Percentiles rank a stretch among this genome's conserved stretches.
Conservation (phyloP, 305 asterid genomes). For the Fraxinus latifolia region DNA sequence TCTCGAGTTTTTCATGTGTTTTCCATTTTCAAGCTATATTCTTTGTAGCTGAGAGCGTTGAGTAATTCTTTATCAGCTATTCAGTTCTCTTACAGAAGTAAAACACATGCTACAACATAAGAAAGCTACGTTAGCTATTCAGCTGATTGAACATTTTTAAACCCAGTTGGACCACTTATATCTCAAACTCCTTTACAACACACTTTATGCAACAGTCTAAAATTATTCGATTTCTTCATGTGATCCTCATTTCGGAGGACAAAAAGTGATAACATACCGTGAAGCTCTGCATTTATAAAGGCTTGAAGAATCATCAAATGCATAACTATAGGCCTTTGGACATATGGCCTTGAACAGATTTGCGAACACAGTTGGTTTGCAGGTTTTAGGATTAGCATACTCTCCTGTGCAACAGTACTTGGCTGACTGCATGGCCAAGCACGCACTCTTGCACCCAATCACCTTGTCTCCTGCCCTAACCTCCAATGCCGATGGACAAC, state of each 20-base stretch:
- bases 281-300: conserved; percentile 78
- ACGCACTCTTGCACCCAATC: conserved; percentile 90
- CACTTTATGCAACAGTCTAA: not conserved
- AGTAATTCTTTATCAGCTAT: not conserved
- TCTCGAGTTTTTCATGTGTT: not conserved
- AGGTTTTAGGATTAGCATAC: conserved; percentile 52
- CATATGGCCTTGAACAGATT: conserved; percentile 82
- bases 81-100: not conserved
- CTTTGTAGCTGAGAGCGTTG: not conserved
- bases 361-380: conserved; percentile 70
- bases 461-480: conserved; percentile 57
- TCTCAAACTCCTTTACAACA: not conserved
- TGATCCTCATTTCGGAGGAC: conserved; percentile 55
- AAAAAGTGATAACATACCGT: conserved; percentile 67
- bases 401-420: conserved; percentile 84
- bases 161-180: not conserved
- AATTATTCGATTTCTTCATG: not conserved
- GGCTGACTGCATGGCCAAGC: conserved; percentile 79
- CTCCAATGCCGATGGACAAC: conserved; percentile 82
- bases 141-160: not conserved
- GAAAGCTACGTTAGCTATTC: not conserved
- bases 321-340: conserved; percentile 78
- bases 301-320: conserved; percentile 80
- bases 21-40: not conserved
- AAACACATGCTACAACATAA: too few relatives aligned